Evolutionary conservation across 352 stramenopile species (phyloP), one percentile per base, ranked within the genome.

Genomic region (Pythium sp.): DNA sequence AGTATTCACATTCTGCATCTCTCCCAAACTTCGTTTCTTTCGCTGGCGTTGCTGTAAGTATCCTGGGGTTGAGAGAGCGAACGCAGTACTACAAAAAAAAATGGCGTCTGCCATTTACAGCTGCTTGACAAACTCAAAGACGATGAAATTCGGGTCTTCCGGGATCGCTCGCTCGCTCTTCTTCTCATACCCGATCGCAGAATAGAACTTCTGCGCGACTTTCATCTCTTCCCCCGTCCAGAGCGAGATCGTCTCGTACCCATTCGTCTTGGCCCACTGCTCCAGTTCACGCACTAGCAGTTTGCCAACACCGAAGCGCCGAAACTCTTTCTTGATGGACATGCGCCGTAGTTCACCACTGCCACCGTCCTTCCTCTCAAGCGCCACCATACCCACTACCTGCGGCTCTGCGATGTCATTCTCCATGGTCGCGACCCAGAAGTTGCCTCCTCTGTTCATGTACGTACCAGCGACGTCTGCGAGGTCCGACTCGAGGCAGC

Each of bases 321-420:
- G 77, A 62, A 75, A 84, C 18, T 57, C 68, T 24, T 56, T 64
- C 2, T 70, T 72, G 32, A 87, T 70, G 4, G 78, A 76, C 71
- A 89, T 80, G 38, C 81, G 78, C 2, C 81, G 68, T 53, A 89
- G 64, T 64, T 89, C 78, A 30, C 73, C 77, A 9, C 67, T 59
- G 2, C 58, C 62, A n/a, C 77, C 64, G 2, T 5, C 28, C 26
- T 79, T 79, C 18, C 70, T 64, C 62, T 86, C 72, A 14, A 87
- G 63, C 0, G 71, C 78, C 14, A 87, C 73, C 26, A 82, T 82
- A 3, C 77, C 80, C 2, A 81, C 72, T 22, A 83, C 60, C 51
- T 71, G 62, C 11, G 62, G 26, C 59, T 58, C 18, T n/a, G 6
- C 28, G 5, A 11, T 18, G 12, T 7, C n/a, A 4, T 3, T 62